Evolutionary conservation across 2,329 filamentous ascomycete species (phyloP).

Genomic region (Gyromitra esculenta): DNA sequence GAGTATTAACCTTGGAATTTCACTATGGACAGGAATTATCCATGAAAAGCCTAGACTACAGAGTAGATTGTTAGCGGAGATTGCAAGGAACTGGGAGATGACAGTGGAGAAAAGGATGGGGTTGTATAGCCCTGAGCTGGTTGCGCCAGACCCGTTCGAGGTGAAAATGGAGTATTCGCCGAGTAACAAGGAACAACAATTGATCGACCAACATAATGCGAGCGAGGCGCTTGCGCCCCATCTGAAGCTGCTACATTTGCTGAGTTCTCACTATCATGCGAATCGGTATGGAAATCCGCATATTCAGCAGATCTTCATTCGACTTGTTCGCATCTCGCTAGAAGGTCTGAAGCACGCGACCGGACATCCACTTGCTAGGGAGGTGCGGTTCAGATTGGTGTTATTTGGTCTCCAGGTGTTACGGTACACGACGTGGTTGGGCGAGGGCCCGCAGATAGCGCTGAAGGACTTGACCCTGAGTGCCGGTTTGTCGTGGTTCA

Average conservation of each 20-base stretch:
- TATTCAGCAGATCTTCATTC: constrained; percentile 81
- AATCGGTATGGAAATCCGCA: constrained; percentile 85
- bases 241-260: constrained; percentile 83
- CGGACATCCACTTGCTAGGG: constrained; percentile 85
- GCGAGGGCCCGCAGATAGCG: constrained; percentile 74
- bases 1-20: constrained; percentile 93
- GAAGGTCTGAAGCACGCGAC: constrained; percentile 75
- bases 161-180: constrained; percentile 91
- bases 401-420: constrained; percentile 83
- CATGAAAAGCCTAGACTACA: constrained; percentile 93
- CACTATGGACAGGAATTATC: constrained; percentile 94
- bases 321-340: constrained; percentile 81
- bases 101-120: constrained; percentile 81
- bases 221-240: constrained; percentile 89
- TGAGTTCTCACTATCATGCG: constrained; percentile 94
- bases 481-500: constrained; percentile 89
- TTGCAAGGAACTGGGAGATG: constrained; percentile 89
- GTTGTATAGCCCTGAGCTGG: constrained; percentile 70
- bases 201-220: constrained; percentile 78
- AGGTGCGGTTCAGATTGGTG: constrained; percentile 89
- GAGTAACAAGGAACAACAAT: constrained; percentile 79
- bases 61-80: constrained; percentile 82
- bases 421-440: constrained; percentile 72
- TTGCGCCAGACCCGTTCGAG: constrained; percentile 85
- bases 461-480: constrained; percentile 90